Evolutionary conservation across 371 early-diverging fungal genomes (phyloP).

Genomic region (Umbelopsis sp.): DNA sequence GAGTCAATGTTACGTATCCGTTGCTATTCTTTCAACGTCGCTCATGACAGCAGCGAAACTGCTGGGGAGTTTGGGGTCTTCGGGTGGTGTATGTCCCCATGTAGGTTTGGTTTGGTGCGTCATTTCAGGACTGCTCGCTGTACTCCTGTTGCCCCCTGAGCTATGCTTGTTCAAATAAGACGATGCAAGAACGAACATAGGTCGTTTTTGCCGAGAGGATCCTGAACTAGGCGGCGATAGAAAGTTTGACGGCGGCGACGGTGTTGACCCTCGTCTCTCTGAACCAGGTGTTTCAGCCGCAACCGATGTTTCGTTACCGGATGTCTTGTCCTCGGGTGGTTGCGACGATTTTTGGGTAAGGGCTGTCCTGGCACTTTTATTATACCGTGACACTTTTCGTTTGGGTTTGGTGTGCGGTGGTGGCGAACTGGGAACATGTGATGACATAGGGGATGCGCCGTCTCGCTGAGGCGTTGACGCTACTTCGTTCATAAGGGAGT

Average conservation of each 20-base stretch:
- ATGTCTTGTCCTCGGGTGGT: neutral
- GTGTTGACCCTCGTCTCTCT: slow-evolving; percentile 3
- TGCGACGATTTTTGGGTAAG: neutral
- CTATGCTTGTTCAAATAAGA: slow-evolving; percentile 13
- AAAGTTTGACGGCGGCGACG: neutral
- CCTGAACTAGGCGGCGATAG: slow-evolving; percentile 12
- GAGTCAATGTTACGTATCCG: neutral
- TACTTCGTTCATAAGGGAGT: slow-evolving; percentile 8
- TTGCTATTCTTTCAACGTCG: slow-evolving; percentile 13
- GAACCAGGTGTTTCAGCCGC: slow-evolving; percentile 7
- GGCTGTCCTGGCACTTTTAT: slow-evolving; percentile 10
- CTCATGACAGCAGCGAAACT: neutral
- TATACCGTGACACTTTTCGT: neutral
- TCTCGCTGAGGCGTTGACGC: slow-evolving; percentile 10
- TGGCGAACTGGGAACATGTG: neutral
- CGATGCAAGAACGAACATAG: slow-evolving; percentile 12
- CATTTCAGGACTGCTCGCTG: slow-evolving; percentile 8
- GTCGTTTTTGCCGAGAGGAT: slow-evolving; percentile 4
- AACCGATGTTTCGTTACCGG: neutral
- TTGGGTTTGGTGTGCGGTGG: neutral
- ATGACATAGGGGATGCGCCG: neutral
- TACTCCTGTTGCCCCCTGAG: slow-evolving; percentile 2
- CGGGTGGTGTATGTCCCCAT: slow-evolving; percentile 18
- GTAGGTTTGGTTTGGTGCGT: neutral
- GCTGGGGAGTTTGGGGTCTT: neutral